These are phyloP conservation scores for Backusella morwellensis DNA, from an alignment of 192 early-diverging fungal genomes.

Conservation along the genomic window DNA sequence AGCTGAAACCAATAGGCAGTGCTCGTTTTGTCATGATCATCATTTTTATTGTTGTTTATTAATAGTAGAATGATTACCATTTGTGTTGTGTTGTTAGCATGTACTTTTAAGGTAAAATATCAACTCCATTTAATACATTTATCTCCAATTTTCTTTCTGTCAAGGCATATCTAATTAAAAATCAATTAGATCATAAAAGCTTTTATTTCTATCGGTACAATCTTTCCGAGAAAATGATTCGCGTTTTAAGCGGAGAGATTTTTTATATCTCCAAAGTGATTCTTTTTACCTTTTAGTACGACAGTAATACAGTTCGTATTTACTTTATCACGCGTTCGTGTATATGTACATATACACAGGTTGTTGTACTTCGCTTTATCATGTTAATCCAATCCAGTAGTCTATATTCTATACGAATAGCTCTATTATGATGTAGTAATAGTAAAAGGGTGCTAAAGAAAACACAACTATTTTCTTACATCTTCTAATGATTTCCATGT, in stretches of 20 bases:
- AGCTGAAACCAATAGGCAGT: neutral
- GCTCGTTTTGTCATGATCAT: neutral
- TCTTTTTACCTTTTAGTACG: neutral
- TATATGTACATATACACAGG: neutral
- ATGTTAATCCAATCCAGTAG: neutral
- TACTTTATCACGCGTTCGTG: neutral
- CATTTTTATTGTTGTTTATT: neutral
- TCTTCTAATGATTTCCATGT: neutral
- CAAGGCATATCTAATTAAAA: neutral
- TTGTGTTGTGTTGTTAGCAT: neutral
- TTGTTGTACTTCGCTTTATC: neutral
- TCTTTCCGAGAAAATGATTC: constrained; percentile 1
- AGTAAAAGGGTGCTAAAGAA: neutral
- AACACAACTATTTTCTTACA: neutral
- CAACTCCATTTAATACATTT: neutral
- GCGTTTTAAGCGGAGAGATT: neutral
- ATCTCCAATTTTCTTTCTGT: neutral
- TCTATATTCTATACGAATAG: neutral
- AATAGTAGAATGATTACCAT: neutral
- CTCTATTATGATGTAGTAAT: neutral
- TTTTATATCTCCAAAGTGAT: neutral
- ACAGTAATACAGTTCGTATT: neutral
- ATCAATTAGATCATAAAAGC: neutral
- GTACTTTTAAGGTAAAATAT: neutral
- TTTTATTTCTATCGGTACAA: neutral